phyloP scores from a whole-genome alignment of 495 filamentous ascomycete species.

The Trichocladium uniseriatum region DNA sequence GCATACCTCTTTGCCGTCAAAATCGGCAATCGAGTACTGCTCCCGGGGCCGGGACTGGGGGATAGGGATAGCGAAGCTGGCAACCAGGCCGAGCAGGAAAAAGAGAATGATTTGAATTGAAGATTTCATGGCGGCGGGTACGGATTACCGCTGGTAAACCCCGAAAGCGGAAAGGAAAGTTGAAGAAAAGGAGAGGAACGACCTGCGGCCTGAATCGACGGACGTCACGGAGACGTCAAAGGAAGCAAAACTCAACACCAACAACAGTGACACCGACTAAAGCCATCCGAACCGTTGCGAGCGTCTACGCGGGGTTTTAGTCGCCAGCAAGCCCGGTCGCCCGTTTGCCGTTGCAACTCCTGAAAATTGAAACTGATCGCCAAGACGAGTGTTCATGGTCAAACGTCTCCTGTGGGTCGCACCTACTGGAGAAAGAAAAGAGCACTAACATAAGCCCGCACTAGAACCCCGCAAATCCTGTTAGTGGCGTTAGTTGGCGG shows the following conservation, averaged over 20 bases:
- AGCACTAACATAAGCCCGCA: background rate
- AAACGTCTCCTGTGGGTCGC: background rate
- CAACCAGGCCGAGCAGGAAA: conserved; percentile 6
- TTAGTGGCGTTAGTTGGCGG: background rate
- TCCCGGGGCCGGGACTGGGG: background rate
- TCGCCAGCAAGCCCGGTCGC: too few species aligned
- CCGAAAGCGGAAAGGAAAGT: background rate
- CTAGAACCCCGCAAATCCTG: background rate
- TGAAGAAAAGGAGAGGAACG: background rate
- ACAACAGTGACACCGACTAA: too few species aligned
- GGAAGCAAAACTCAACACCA: too few species aligned
- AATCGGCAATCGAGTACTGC: background rate
- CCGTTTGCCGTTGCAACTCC: too few species aligned
- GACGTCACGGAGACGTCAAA: too few species aligned
- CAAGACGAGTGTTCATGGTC: background rate
- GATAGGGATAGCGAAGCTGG: background rate
- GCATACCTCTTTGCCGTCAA: background rate
- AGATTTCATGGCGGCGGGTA: background rate
- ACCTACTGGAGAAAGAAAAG: background rate
- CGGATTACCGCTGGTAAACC: too few species aligned
- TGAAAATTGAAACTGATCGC: background rate
- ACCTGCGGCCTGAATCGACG: too few species aligned
- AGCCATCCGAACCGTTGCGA: too few species aligned
- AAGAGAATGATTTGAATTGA: conserved; percentile 2
- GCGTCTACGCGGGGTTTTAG: background rate